Percentiles rank a stretch among this genome's conserved stretches.
phyloP scores from a whole-genome alignment of 2,329 filamentous ascomycete genomes.

The Leptographium wingfieldii region DNA sequence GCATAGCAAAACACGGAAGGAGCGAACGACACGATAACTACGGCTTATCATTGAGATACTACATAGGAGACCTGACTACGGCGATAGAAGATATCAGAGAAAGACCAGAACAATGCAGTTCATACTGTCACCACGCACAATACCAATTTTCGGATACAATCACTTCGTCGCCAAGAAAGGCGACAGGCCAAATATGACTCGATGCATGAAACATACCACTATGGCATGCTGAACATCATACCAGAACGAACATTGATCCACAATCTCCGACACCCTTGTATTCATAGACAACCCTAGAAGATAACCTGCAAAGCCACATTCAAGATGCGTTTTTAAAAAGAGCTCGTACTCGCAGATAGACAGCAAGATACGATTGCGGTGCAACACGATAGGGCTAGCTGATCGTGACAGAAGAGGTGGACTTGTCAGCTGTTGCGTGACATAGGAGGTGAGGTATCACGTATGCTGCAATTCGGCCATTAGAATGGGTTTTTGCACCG shows the following conservation, averaged over 20 bases:
- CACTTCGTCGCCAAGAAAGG: neutral
- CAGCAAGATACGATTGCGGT: neutral
- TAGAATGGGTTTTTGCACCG: too few species aligned
- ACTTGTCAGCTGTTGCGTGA: neutral
- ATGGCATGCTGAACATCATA: neutral
- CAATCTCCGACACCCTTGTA: neutral
- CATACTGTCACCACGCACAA: neutral
- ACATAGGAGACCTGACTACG: neutral
- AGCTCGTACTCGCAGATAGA: neutral
- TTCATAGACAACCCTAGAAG: neutral
- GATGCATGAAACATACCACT: neutral
- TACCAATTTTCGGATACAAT: neutral
- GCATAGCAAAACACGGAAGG: neutral
- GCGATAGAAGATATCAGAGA: neutral
- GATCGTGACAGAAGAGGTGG: neutral
- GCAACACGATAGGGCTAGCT: neutral
- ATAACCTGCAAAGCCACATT: neutral
- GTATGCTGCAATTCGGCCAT: neutral
- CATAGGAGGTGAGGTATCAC: neutral
- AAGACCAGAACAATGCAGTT: neutral
- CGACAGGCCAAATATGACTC: neutral
- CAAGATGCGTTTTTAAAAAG: neutral
- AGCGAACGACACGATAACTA: neutral
- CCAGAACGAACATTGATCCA: neutral
- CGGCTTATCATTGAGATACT: neutral